A percentile compares a stretch with the other conserved stretches of the same genome.
Conservation (phyloP, 441 rosid species). For the Capsella rubella region DNA sequence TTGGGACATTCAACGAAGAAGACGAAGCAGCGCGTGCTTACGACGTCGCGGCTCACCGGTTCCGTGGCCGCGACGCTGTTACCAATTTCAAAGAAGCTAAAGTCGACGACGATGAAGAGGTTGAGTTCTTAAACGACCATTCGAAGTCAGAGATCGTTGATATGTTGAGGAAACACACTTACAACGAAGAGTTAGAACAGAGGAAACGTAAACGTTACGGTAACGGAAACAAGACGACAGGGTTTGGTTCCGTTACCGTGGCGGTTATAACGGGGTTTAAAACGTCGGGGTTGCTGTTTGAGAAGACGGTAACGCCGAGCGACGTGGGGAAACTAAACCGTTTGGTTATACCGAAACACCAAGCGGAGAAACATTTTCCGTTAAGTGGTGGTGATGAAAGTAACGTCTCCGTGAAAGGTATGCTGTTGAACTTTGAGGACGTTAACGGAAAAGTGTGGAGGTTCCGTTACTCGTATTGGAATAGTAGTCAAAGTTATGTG, state of each 20-base stretch:
- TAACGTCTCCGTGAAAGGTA: slow-evolving; percentile 60
- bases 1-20: slow-evolving; percentile 93
- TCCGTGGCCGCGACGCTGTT: slow-evolving; percentile 92
- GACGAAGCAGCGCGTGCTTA: slow-evolving; percentile 90
- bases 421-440: slow-evolving; percentile 81
- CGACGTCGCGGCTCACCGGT: slow-evolving; percentile 84
- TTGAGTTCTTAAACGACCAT: slow-evolving; percentile 65
- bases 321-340: slow-evolving; percentile 97
- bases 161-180: slow-evolving; percentile 93
- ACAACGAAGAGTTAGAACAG: slow-evolving; percentile 79
- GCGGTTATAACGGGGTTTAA: slow-evolving; percentile 33
- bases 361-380: slow-evolving; percentile 96
- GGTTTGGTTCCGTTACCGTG: neutral
- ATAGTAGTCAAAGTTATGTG: slow-evolving; percentile 94
- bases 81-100: slow-evolving; percentile 66
- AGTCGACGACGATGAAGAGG: slow-evolving; percentile 43
- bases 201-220: slow-evolving; percentile 51
- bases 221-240: slow-evolving; percentile 20
- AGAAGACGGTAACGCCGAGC: slow-evolving; percentile 90
- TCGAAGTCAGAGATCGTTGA: slow-evolving; percentile 95
- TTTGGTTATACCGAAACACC: slow-evolving; percentile 88
- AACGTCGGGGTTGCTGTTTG: slow-evolving; percentile 74
- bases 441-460: slow-evolving; percentile 88
- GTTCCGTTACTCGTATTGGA: slow-evolving; percentile 95
- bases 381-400: slow-evolving; percentile 4